phyloP scores from a whole-genome alignment of 2,329 filamentous ascomycete species.

The Xylariaceae sp. region DNA sequence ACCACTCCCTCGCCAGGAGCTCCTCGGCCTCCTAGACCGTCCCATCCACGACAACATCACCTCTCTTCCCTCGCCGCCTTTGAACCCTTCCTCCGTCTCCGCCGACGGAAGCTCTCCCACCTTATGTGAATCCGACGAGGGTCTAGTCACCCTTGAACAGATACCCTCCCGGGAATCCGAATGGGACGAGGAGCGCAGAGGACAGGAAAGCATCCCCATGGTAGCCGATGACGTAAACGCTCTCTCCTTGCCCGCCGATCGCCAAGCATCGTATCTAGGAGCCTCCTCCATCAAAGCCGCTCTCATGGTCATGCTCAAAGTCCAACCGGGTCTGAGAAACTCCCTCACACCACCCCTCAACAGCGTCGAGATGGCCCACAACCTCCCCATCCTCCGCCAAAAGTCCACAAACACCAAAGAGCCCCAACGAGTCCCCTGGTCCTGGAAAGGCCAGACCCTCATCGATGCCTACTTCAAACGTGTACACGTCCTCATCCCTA shows the following conservation, averaged over 20 bases:
- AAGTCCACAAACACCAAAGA: slow-evolving; percentile 43
- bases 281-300: slow-evolving; percentile 72
- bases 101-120: slow-evolving; percentile 45
- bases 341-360: slow-evolving; percentile 44
- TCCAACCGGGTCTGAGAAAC: slow-evolving; percentile 44
- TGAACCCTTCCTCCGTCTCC: slow-evolving; percentile 45
- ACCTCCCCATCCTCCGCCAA: slow-evolving; percentile 40
- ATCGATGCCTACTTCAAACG: slow-evolving; percentile 73
- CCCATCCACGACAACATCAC: slow-evolving; percentile 37
- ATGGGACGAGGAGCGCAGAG: slow-evolving; percentile 60
- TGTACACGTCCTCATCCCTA: slow-evolving; percentile 65
- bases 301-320: slow-evolving; percentile 63
- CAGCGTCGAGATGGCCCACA: slow-evolving; percentile 43
- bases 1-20: slow-evolving; percentile 53
- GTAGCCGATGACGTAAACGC: slow-evolving; percentile 69
- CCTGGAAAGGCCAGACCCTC: slow-evolving; percentile 61
- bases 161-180: slow-evolving; percentile 60
- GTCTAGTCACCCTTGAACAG: slow-evolving; percentile 55
- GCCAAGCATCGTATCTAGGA: slow-evolving; percentile 61
- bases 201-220: slow-evolving; percentile 50
- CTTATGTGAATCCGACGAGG: slow-evolving; percentile 46
- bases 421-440: slow-evolving; percentile 49
- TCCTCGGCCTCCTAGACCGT: slow-evolving; percentile 53
- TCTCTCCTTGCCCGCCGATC: slow-evolving; percentile 55
- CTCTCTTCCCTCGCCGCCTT: slow-evolving; percentile 49